Base-by-base conservation (phyloP, 805 yeast species). In the Ogataea philodendri region DNA sequence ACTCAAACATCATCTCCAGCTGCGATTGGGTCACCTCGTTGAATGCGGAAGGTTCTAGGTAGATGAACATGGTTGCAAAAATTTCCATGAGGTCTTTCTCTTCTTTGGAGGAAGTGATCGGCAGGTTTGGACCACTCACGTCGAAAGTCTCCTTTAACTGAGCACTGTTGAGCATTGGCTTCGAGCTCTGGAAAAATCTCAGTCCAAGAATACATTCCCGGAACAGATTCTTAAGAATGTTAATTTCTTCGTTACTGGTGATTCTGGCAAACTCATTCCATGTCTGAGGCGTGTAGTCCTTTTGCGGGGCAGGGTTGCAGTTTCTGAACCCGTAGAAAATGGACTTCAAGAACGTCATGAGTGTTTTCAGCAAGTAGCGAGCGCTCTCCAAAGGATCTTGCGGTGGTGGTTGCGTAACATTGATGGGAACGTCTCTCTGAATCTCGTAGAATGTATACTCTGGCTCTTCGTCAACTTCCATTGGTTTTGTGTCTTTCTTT, bases 1-100 rank as follows among this genome's bases (percentile, higher is more conserved):
- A 74, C 9, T 83, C 79, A 51, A 85, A 87, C 59, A 89, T 66
- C 49, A 75, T 78, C 15, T 81, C 84, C 38, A 90, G 68, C 59
- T 93, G 96, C 2, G 80, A 70, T 44, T 79, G 86, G 7, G 88
- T 80, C 44, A 93, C 82, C 61, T 93, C 98, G 57, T 86, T 89
- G 61, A 94, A 94, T 0, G 97, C 84, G 1, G 97, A 88, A 14
- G 95, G 89, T 54, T 94, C 99, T 37, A 94, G 75, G 55, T 87
- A 95, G 48, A 88, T 85, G 60, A 87, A 93, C 50, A 93, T 85
- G 1, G 95, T 83, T 0, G 96, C 96, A 56, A 93, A 78, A 3
- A 88, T 81, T 54, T 94, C 98, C 96, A 93, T 88, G 39, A 89
- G 66, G 51, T 93, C 98, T 49, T 89, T 87, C 40, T 89, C 96